Conservation (phyloP, 2,329 filamentous ascomycete genomes). For the Myriosclerotinia scirpicola region DNA sequence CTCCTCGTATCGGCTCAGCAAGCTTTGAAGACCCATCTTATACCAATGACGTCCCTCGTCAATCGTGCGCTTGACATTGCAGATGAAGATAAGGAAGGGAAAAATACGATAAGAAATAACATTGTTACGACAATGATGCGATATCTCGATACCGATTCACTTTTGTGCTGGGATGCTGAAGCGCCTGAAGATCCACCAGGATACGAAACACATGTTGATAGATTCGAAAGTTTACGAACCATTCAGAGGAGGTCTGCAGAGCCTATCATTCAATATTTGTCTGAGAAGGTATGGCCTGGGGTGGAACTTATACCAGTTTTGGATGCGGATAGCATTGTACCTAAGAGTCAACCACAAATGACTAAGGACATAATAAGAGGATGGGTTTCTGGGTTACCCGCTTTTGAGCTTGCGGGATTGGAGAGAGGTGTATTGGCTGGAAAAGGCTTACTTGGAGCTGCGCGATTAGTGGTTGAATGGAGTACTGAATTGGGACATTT, state of each 20-base stretch:
- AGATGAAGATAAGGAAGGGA: slow-evolving; percentile 56
- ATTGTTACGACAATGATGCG: slow-evolving; percentile 72
- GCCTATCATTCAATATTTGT: slow-evolving; percentile 71
- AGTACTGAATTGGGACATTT: slow-evolving; percentile 66
- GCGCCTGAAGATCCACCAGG: slow-evolving; percentile 50
- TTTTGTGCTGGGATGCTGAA: slow-evolving; percentile 82
- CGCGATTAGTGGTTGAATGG: slow-evolving; percentile 82
- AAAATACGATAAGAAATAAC: slow-evolving; percentile 56
- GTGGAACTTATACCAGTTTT: slow-evolving; percentile 77
- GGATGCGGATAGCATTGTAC: slow-evolving; percentile 74
- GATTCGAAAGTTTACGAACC: slow-evolving; percentile 63
- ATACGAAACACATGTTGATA: slow-evolving; percentile 46
- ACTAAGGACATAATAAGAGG: slow-evolving; percentile 75
- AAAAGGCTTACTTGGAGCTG: slow-evolving; percentile 80
- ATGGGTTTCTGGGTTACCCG: slow-evolving; percentile 71
- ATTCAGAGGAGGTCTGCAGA: slow-evolving; percentile 69
- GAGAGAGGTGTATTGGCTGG: slow-evolving; percentile 81
- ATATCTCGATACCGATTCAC: slow-evolving; percentile 87
- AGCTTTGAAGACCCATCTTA: slow-evolving; percentile 80
- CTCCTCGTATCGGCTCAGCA: slow-evolving; percentile 77
- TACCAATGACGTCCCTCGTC: slow-evolving; percentile 82
- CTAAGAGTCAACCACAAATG: slow-evolving; percentile 67
- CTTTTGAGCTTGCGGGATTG: slow-evolving; percentile 82
- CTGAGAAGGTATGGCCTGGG: slow-evolving; percentile 77
- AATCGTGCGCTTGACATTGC: slow-evolving; percentile 82